Conservation (phyloP, 2,329 filamentous ascomycete species). For the Pseudohalonectria lignicola region DNA sequence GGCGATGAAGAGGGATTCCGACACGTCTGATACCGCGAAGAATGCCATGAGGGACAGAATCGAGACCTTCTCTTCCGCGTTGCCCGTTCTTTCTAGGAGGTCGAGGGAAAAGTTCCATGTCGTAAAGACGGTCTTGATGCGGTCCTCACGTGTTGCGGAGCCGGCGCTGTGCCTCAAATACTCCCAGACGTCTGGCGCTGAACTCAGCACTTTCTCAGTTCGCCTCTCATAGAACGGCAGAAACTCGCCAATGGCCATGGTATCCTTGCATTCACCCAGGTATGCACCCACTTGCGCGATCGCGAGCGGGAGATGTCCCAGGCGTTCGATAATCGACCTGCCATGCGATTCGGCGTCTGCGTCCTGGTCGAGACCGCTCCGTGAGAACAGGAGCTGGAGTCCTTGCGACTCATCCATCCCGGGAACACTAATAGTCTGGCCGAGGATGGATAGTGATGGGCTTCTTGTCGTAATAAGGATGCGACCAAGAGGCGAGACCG, state of each 20-base stretch:
- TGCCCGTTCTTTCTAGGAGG: not conserved
- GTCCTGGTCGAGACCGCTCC: not conserved
- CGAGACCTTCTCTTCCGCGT: not conserved
- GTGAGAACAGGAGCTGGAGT: not conserved
- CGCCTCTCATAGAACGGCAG: not conserved
- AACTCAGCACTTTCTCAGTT: not conserved
- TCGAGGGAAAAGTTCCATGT: not conserved
- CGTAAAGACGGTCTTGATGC: not conserved
- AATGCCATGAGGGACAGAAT: not conserved
- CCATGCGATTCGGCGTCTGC: not conserved
- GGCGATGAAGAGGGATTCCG: not conserved
- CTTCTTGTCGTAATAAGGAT: not conserved
- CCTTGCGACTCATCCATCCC: not conserved
- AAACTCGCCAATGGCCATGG: not conserved
- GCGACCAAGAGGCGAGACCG: no score
- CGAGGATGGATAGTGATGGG: not conserved
- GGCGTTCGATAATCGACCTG: no score
- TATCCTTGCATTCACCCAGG: no score
- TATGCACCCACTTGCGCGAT: no score
- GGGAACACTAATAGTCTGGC: not conserved
- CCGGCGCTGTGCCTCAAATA: not conserved
- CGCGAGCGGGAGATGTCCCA: no score
- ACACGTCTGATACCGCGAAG: not conserved
- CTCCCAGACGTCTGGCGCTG: not conserved
- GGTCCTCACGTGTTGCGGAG: not conserved